These are phyloP conservation scores for Aegilops bicornis DNA, from an alignment of 176 grass and related monocot genomes.

Conservation along the genomic window DNA sequence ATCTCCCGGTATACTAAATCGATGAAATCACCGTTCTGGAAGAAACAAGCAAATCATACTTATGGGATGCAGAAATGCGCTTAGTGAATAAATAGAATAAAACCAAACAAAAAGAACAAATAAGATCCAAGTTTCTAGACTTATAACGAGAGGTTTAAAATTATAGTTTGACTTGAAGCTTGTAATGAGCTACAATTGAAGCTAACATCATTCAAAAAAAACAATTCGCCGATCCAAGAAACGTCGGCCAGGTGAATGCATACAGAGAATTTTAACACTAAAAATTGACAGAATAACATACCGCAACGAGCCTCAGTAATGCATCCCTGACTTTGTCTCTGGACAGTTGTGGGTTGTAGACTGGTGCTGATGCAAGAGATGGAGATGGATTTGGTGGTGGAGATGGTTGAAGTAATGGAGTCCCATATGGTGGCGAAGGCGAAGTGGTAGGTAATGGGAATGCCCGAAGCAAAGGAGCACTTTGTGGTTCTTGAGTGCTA, in stretches of 20 bases:
- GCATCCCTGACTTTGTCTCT: conserved; percentile 54
- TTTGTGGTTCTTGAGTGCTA: conserved; percentile 37
- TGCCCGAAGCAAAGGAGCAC: conserved; percentile 55
- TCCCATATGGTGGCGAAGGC: conserved; percentile 51
- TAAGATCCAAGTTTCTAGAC: not conserved
- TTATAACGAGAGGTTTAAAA: not conserved
- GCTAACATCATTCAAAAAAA: not conserved
- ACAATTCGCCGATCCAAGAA: not conserved
- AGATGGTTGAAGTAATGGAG: conserved; percentile 54
- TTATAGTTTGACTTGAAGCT: not conserved
- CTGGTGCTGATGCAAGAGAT: conserved; percentile 42
- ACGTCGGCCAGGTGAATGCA: too few relatives aligned
- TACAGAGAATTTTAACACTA: too few relatives aligned
- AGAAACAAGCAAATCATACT: not conserved
- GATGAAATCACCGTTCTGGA: conserved; percentile 46
- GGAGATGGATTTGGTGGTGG: conserved; percentile 44
- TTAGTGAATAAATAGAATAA: not conserved
- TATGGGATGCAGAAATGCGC: not conserved
- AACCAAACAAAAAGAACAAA: not conserved
- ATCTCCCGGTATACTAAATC: conserved; percentile 64
- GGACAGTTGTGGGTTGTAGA: conserved; percentile 27
- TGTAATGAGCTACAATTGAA: not conserved
- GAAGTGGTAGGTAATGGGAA: conserved; percentile 43
- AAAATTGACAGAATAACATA: conserved; percentile 16
- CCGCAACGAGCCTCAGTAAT: conserved; percentile 56